Evolutionary conservation across 1,139 yeast species (phyloP).

Genomic region (Debaryomycetaceae sp.): DNA sequence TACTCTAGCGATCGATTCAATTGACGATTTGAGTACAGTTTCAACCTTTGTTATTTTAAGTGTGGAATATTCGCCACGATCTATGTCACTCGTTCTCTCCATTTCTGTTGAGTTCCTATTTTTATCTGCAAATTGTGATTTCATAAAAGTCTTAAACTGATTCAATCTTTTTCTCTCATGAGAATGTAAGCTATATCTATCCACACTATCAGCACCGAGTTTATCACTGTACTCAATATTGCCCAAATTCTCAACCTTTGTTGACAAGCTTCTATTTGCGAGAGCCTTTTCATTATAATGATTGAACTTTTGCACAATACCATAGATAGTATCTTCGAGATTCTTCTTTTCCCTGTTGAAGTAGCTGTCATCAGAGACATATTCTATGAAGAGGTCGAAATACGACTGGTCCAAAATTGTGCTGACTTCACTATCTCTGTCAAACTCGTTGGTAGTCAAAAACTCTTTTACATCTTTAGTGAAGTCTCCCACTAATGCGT

Average conservation of each 20-base stretch:
- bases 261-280: conserved; percentile 42
- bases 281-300: conserved; percentile 49
- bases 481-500: conserved; percentile 57
- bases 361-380: conserved; percentile 64
- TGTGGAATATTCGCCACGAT: conserved; percentile 25
- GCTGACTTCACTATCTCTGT: conserved; percentile 43
- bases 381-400: conserved; percentile 70
- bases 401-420: conserved; percentile 67
- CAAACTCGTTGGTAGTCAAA: conserved; percentile 45
- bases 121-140: conserved; percentile 29
- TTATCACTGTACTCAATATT: conserved; percentile 21
- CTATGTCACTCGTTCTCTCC: conserved; percentile 14
- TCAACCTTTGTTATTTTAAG: conserved; percentile 54
- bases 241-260: conserved; percentile 39
- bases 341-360: conserved; percentile 71
- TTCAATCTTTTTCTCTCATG: conserved; percentile 39
- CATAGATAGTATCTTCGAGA: conserved; percentile 58
- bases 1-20: conserved; percentile 77
- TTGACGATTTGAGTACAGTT: conserved; percentile 62
- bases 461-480: conserved; percentile 65
- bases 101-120: conserved; percentile 20
- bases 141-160: conserved; percentile 41
- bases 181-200: conserved; percentile 31
- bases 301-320: conserved; percentile 50
- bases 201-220: conserved; percentile 14